Base-by-base conservation (phyloP, 2,329 filamentous ascomycete genomes). In the Botrytis elliptica region DNA sequence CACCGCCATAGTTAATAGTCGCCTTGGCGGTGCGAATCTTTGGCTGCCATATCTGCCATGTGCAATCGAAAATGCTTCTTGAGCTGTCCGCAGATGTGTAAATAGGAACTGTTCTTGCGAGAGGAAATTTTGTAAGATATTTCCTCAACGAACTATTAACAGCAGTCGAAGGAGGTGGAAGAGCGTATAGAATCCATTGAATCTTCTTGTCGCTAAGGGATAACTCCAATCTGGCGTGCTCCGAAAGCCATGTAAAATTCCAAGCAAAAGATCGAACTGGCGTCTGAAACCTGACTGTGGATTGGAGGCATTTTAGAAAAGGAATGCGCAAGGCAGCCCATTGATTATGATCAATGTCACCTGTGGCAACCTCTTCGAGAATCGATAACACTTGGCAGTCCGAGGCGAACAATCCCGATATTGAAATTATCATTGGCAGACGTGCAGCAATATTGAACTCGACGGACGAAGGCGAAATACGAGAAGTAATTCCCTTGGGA, bases 101-200 rank as follows among this genome's bases (percentile, higher is more conserved):
- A 3, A 64, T 72, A 3, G 85, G 83, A 1, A 75, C 75, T 84
- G 88, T 85, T 72, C 82, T 82, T 12, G 86, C 86, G 75, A 88
- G 82, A 0, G 86, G 86, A 57, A 82, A 82, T 4, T 78, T 78
- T 3, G 87, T 79, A 0, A 80, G 67, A 25, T 74, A 73, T 70
- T 84, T 82, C 44, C 87, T 81, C 33, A 85, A 75, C 1, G 78
- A 73, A 70, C 82, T 84, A 40, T 83, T 81, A 0, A 82, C 44
- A 9, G 76, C 71, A 14, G 60, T 33, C 0, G 73, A 81, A 3
- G 84, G 82, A 12, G 33, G 59, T 64, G 70, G 42, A 5, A 40
- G 1, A 60, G 84, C 83, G 75, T 83, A 88, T 7, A 89, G 74
- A 0, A 83, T 80, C 86, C 88, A 89, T 71, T 83, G 79, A 12